phyloP scores from a whole-genome alignment of 257 asterid genomes.

The Salvia rosmarinus region DNA sequence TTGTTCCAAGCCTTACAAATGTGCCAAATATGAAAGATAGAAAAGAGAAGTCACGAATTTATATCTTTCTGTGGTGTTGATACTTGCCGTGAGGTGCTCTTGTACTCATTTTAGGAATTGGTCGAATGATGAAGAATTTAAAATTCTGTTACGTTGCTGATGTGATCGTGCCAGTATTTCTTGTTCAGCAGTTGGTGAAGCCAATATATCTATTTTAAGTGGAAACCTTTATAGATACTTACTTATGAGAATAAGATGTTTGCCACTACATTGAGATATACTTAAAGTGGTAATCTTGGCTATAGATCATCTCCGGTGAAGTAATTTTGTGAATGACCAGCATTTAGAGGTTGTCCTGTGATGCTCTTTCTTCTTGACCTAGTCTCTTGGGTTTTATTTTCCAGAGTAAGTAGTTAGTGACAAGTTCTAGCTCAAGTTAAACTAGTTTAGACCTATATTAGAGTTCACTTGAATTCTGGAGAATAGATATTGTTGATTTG shows the following conservation, averaged over 20 bases:
- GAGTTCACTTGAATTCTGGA: constrained; percentile 12
- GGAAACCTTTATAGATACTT: neutral
- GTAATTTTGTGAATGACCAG: neutral
- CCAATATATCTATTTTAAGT: neutral
- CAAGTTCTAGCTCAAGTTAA: neutral
- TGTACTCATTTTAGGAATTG: neutral
- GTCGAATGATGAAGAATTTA: neutral
- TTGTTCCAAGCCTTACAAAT: neutral
- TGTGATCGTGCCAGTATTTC: neutral
- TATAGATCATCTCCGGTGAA: constrained; percentile 10
- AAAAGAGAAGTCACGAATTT: neutral
- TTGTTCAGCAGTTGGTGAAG: neutral
- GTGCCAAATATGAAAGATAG: neutral
- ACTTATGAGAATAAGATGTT: constrained; percentile 8
- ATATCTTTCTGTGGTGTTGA: neutral
- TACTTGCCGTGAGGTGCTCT: neutral
- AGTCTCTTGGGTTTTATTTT: neutral
- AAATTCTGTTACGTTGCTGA: neutral
- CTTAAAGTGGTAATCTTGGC: neutral
- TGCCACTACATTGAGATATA: neutral
- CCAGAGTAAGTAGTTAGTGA: neutral
- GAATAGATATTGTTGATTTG: constrained; percentile 12
- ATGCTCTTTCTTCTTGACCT: neutral
- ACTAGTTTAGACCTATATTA: neutral
- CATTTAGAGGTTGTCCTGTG: neutral